Evolutionary conservation across 2,329 filamentous ascomycete genomes (phyloP), one percentile per base, ranked within the genome.

Genomic region (Ustilaginoidea virens): DNA sequence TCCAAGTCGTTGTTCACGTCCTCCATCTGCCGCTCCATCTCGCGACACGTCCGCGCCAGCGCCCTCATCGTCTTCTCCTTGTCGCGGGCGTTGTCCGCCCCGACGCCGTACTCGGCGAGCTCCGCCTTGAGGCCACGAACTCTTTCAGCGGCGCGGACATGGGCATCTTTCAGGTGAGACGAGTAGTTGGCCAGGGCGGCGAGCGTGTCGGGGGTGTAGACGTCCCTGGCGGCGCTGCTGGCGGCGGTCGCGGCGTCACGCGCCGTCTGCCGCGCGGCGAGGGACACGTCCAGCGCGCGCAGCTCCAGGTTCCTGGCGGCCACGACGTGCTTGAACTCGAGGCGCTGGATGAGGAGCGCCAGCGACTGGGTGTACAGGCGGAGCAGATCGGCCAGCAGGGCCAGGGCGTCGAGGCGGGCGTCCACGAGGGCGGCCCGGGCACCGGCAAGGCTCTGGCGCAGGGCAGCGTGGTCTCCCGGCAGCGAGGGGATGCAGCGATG

Each of bases 401-500:
- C 39, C 16, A 58, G 50, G 4, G 57, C 48, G 8, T 46, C 42
- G 5, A 60, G 45, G 8, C 66, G 61, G 4, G 53, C 42, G 2
- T 34, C 33, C 0, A 52, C 45, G 5, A 71, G 51, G 2, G 43
- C 31, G 3, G 39, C 30, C 17, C 51, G 47, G 1, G 51, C 39
- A 3, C 40, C 34, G 3, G 42, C 32, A 4, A 61, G 41, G 4
- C 47, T 35, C 9, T 43, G 19, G n/a, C 40, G 44, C 2, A 69
- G 55, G 3, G 49, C 33, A 4, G 47, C 36, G 12, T 61, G 46
- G 15, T 56, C 48, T 1, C 47, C 36, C 0, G 62, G 51, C 2
- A 77, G 52, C 12, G 55, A 49, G 1, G 67, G 54, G 28, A 75
- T 62, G 15, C 56, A 48, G 13, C 70, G 67, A 50, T 74, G 70